These are phyloP conservation scores for Mariannaea sp. DNA, from an alignment of 2,329 filamentous ascomycete genomes.

Conservation along the genomic window DNA sequence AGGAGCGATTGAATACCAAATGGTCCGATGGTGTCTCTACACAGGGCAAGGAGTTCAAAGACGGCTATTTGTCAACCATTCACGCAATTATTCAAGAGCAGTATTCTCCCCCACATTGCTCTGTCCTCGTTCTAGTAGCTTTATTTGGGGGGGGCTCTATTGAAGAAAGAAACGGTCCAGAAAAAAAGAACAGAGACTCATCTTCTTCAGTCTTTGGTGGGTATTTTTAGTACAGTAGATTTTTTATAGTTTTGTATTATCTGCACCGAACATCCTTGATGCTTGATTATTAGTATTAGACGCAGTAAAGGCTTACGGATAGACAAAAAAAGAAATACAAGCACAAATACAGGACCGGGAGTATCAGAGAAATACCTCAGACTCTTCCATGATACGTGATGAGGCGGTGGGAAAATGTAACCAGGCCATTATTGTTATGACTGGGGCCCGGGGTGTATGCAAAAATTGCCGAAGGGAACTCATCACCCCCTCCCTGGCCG, in stretches of 20 bases:
- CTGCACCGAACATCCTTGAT: not conserved
- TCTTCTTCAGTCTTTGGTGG: too few relatives aligned
- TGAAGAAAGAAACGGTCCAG: too few relatives aligned
- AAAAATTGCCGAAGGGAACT: slow-evolving; percentile 9
- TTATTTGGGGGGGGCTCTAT: too few relatives aligned
- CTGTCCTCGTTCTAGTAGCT: too few relatives aligned
- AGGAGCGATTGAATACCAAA: slow-evolving; percentile 7
- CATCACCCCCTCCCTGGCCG: slow-evolving; percentile 8
- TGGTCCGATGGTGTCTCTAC: slow-evolving; percentile 15
- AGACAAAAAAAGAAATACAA: not conserved
- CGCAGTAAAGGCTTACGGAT: not conserved
- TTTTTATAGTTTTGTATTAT: not conserved
- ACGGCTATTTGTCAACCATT: not conserved
- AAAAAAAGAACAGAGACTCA: too few relatives aligned
- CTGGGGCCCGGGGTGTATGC: not conserved
- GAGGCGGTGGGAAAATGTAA: slow-evolving; percentile 10
- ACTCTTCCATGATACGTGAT: slow-evolving; percentile 9
- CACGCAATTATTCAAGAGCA: not conserved
- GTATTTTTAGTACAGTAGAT: too few relatives aligned
- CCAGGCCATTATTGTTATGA: not conserved
- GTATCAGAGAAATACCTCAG: slow-evolving; percentile 8
- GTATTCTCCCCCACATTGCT: too few relatives aligned
- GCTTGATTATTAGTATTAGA: slow-evolving; percentile 14
- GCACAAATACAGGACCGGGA: slow-evolving; percentile 5
- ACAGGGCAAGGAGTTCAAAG: slow-evolving; percentile 12